Percentiles rank a stretch among this genome's conserved stretches.
Conservation (phyloP, 495 filamentous ascomycete species). For the Immersiella caudata region DNA sequence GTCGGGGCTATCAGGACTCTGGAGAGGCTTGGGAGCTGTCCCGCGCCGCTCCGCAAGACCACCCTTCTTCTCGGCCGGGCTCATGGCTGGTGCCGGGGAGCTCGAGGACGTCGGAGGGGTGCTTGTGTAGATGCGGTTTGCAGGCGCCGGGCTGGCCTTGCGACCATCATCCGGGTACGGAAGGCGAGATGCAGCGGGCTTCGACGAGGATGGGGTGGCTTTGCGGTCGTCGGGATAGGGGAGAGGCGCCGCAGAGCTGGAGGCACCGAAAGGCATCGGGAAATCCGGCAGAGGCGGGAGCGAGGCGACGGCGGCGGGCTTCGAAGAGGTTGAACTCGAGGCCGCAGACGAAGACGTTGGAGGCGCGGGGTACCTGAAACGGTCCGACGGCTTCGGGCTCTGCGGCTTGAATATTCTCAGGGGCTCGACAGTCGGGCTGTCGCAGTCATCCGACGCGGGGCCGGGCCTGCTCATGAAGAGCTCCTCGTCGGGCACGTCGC, state of each 20-base stretch:
- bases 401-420: conserved; percentile 79
- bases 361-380: conserved; percentile 54
- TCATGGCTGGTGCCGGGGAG: conserved; percentile 43
- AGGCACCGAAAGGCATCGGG: conserved; percentile 63
- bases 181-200: conserved; percentile 35
- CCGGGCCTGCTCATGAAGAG: conserved; percentile 69
- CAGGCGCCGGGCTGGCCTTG: conserved; percentile 36
- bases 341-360: conserved; percentile 45
- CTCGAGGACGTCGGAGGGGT: conserved; percentile 40
- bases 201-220: conserved; percentile 30
- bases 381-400: conserved; percentile 54
- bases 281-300: conserved; percentile 51
- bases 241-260: conserved; percentile 64
- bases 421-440: conserved; percentile 78
- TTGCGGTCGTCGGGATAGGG: conserved; percentile 79
- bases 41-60: conserved; percentile 72
- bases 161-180: conserved; percentile 51
- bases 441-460: conserved; percentile 50
- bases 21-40: conserved; percentile 71
- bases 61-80: conserved; percentile 54
- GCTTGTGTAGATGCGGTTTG: conserved; percentile 39
- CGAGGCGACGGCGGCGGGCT: conserved; percentile 35
- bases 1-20: conserved; percentile 71
- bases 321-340: conserved; percentile 36
- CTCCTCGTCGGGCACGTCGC: conserved; percentile 69